Base-by-base conservation (phyloP, 371 early-diverging fungal species). In the Coemansia sp. region DNA sequence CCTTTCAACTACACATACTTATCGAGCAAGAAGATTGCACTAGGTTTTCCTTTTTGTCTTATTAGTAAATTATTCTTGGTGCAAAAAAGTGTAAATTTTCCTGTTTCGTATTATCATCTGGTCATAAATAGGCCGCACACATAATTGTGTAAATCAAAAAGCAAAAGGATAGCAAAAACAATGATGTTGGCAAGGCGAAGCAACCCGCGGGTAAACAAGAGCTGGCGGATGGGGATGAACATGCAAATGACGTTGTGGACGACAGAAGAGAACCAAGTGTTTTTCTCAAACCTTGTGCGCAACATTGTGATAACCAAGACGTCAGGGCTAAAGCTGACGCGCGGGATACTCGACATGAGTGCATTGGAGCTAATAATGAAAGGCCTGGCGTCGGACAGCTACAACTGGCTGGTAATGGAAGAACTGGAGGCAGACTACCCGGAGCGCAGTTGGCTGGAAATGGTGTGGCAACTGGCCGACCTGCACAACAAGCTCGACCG, bases 341-440 rank as follows among this genome's bases (percentile, higher is more conserved):
- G 66, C 2, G 69, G 70, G 1, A 51, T 69, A 2, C 66, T 73
- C 6, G 70, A 69, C n/a, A 73, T 73, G 73, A 51, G 53, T 1
- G 58, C 70, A 0, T 29, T 73, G 16, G 59, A 48, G 55, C 48
- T 65, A 11, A 66, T 73, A 1, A 40, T 73, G 31, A 61, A 59
- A 16, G 70, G 71, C 4, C 55, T 73, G 14, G 65, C 69, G n/a
- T 34, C 57, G 8, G 59, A 56, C 50, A 54, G 65, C 39, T 39
- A 62, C 26, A 48, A 64, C 54, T 61, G 69, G 59, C 45, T 69
- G 39, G 37, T 61, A 7, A 66, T 65, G 56, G 62, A 65, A 16
- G 66, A 69, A 14, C 55, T 73, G 0, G 73, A 73, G 13, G 70
- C 61, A 1, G 71, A 61, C 22, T 73, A 73, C 31, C 73, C 73